phyloP scores from a whole-genome alignment of 192 early-diverging fungal genomes.

The Lunasporangiospora selenospora region DNA sequence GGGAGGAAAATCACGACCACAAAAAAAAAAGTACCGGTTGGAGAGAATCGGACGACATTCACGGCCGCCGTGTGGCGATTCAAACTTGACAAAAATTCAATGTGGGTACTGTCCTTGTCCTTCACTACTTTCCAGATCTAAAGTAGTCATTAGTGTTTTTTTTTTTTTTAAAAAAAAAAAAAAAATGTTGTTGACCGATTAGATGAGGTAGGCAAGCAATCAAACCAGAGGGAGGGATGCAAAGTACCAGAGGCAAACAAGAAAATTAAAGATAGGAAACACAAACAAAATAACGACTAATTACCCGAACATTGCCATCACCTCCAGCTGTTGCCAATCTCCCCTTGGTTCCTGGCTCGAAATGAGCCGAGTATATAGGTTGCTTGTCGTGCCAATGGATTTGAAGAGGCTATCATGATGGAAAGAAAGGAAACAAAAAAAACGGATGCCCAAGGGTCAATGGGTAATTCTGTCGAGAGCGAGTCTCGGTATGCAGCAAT shows the following conservation, averaged over 20 bases:
- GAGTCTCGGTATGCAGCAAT: no score
- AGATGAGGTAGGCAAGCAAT: not conserved
- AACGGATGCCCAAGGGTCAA: not conserved
- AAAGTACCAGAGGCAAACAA: no score
- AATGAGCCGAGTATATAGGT: constrained; percentile 92
- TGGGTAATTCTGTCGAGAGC: not conserved
- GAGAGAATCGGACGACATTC: constrained; percentile 93
- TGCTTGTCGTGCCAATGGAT: constrained; percentile 96
- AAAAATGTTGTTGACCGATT: not conserved
- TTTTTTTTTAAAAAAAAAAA: not conserved
- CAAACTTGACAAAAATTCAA: constrained; percentile 84
- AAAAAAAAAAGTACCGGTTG: constrained; percentile 53
- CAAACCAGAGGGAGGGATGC: no score
- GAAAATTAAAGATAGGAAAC: constrained; percentile 18
- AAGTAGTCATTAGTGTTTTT: not conserved
- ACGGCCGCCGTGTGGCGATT: constrained; percentile 88
- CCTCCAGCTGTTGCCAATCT: constrained; percentile 91
- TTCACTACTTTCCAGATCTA: constrained; percentile 67
- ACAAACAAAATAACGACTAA: constrained; percentile 32
- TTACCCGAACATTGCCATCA: constrained; percentile 87
- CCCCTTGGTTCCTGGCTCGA: constrained; percentile 65
- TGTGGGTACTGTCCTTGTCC: constrained; percentile 55
- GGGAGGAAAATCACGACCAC: not conserved
- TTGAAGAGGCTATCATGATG: constrained; percentile 74
- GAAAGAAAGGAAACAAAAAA: not conserved